A percentile compares a stretch with the other conserved stretches of the same genome.
These are phyloP conservation scores for Zymoseptoria pseudotritici DNA, from an alignment of 2,329 filamentous ascomycete genomes.

Conservation along the genomic window DNA sequence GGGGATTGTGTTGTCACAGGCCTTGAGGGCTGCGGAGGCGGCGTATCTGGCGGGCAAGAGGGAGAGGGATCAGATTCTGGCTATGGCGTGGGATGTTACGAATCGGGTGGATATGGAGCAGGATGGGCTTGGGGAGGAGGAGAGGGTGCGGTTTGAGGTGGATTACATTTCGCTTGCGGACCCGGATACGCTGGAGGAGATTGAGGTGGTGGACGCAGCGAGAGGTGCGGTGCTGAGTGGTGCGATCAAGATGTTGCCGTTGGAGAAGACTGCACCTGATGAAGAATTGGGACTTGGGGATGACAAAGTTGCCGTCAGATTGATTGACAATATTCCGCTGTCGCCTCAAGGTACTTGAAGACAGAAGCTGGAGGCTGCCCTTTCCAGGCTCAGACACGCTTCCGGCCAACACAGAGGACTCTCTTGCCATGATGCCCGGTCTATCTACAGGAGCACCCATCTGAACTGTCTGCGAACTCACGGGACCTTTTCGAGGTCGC, in stretches of 20 bases:
- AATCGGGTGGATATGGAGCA: conserved; percentile 54
- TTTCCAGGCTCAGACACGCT: not conserved
- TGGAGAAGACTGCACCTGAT: conserved; percentile 60
- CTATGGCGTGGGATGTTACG: conserved; percentile 58
- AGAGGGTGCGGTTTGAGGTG: conserved; percentile 68
- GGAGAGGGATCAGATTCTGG: conserved; percentile 60
- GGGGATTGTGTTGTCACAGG: conserved; percentile 63
- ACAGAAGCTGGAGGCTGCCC: not conserved
- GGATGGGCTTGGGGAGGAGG: conserved; percentile 47
- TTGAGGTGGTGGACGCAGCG: conserved; percentile 60
- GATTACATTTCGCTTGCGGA: conserved; percentile 92
- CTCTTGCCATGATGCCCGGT: not conserved
- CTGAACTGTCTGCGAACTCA: not conserved
- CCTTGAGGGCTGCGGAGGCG: conserved; percentile 63
- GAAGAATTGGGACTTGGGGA: conserved; percentile 67
- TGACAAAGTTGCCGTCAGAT: conserved; percentile 66
- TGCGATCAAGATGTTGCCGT: conserved; percentile 79
- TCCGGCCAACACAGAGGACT: not conserved
- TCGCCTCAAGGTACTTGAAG: not conserved
- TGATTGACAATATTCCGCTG: conserved; percentile 77
- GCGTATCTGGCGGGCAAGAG: conserved; percentile 51
- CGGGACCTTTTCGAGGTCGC: too few relatives aligned
- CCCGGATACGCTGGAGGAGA: conserved; percentile 71
- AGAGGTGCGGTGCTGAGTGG: conserved; percentile 80
- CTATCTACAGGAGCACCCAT: not conserved